These are phyloP conservation scores for Coemansia sp. DNA, from an alignment of 192 early-diverging fungal species.

Conservation along the genomic window DNA sequence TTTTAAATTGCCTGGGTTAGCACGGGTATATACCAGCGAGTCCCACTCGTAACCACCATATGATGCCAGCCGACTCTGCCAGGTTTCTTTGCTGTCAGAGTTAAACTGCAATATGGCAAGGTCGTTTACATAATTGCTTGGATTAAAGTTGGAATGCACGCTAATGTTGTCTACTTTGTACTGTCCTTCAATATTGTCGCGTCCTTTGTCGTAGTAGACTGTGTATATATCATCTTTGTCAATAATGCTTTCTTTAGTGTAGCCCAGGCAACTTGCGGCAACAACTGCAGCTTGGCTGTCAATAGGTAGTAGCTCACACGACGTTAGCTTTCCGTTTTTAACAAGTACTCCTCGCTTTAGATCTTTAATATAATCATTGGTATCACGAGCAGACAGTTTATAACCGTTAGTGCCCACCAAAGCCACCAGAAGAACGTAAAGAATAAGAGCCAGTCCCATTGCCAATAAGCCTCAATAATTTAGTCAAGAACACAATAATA, in stretches of 20 bases:
- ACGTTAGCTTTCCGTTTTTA: constrained; percentile 13
- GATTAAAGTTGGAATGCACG: constrained; percentile 7
- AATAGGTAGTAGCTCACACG: constrained; percentile 11
- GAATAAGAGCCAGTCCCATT: neutral
- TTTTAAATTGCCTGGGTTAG: neutral
- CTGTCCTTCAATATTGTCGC: neutral
- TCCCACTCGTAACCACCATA: neutral
- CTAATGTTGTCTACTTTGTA: constrained; percentile 7
- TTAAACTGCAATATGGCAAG: constrained; percentile 20
- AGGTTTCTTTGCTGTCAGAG: neutral
- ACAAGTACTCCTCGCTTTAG: constrained; percentile 13
- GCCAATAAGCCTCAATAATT: neutral
- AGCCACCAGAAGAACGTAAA: neutral
- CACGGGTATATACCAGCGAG: neutral
- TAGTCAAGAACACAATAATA: neutral
- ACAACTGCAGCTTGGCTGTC: constrained; percentile 10
- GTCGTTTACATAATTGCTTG: constrained; percentile 10
- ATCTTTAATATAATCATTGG: neutral
- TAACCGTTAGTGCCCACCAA: neutral
- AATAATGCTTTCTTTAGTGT: neutral
- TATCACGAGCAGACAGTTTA: neutral
- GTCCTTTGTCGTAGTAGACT: constrained; percentile 8
- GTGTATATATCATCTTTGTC: constrained; percentile 9
- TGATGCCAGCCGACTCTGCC: neutral
- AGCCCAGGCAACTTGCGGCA: constrained; percentile 16